Conservation (phyloP, 2,329 filamentous ascomycete genomes). For the Aspergillus pseudoterreus region DNA sequence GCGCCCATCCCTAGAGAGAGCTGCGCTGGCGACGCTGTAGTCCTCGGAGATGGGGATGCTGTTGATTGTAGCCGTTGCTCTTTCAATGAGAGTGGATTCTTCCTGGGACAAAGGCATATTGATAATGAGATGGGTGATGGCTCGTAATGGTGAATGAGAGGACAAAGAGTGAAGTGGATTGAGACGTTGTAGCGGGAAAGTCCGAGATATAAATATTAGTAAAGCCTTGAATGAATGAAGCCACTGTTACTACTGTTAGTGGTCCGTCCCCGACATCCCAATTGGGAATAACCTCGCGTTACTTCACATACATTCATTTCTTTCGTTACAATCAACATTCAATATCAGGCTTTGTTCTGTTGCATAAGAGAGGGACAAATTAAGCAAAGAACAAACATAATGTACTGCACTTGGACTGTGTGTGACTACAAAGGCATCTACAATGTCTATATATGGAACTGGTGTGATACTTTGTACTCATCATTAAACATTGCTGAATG, state of each 20-base stretch:
- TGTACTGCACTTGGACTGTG: too few species aligned
- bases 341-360: too few species aligned
- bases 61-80: slow-evolving; percentile 18
- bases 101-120: slow-evolving; percentile 21
- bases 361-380: too few species aligned
- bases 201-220: neutral
- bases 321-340: too few species aligned
- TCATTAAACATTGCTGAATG: too few species aligned
- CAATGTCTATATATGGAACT: too few species aligned
- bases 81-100: slow-evolving; percentile 16
- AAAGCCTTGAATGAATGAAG: neutral
- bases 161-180: neutral
- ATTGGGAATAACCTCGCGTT: neutral
- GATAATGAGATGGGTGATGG: neutral
- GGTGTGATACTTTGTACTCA: too few species aligned
- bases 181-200: neutral
- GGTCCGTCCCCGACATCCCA: neutral
- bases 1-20: slow-evolving; percentile 14
- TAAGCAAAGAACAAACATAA: too few species aligned
- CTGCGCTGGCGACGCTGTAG: slow-evolving; percentile 21
- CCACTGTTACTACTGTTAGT: neutral
- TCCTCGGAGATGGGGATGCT: slow-evolving; percentile 18
- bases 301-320: neutral
- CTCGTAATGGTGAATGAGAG: too few species aligned
- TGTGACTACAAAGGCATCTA: too few species aligned